phyloP scores from a whole-genome alignment of 2,329 filamentous ascomycete species.

The Aspergillus sp. region DNA sequence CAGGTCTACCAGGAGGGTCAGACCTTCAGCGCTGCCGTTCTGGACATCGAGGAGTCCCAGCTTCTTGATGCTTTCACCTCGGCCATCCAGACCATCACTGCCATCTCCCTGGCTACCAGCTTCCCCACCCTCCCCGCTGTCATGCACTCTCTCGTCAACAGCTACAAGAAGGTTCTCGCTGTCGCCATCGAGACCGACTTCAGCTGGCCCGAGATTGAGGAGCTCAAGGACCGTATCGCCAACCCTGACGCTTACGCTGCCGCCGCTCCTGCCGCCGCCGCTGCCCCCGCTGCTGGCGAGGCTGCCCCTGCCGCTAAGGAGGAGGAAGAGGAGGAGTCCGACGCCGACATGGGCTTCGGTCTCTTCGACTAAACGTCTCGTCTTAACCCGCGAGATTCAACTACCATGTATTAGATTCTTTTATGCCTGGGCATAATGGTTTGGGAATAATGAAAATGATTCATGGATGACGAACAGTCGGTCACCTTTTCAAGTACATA shows the following conservation, averaged over 20 bases:
- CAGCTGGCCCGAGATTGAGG: slow-evolving; percentile 92
- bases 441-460: slow-evolving; percentile 33
- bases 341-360: slow-evolving; percentile 68
- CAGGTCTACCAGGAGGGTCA: slow-evolving; percentile 99
- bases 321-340: slow-evolving; percentile 66
- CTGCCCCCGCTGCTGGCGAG: slow-evolving; percentile 51
- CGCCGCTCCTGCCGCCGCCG: slow-evolving; percentile 69
- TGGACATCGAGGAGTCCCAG: slow-evolving; percentile 94
- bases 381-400: slow-evolving; percentile 26
- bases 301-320: slow-evolving; percentile 57
- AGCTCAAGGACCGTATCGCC: slow-evolving; percentile 99
- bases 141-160: slow-evolving; percentile 94
- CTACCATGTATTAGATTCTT: slow-evolving; percentile 39
- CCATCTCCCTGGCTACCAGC: slow-evolving; percentile 86
- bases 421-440: slow-evolving; percentile 33
- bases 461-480: slow-evolving; percentile 25
- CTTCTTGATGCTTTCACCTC: slow-evolving; percentile 78
- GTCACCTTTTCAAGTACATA: slow-evolving; percentile 23
- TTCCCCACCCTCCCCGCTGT: slow-evolving; percentile 96
- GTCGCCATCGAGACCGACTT: slow-evolving; percentile 87
- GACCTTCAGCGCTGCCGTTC: slow-evolving; percentile 78
- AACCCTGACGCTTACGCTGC: slow-evolving; percentile 96
- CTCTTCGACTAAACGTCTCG: slow-evolving; percentile 64
- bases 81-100: slow-evolving; percentile 83
- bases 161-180: slow-evolving; percentile 91